Conservation (phyloP, 371 early-diverging fungal species). For the Spraguea lophii region DNA sequence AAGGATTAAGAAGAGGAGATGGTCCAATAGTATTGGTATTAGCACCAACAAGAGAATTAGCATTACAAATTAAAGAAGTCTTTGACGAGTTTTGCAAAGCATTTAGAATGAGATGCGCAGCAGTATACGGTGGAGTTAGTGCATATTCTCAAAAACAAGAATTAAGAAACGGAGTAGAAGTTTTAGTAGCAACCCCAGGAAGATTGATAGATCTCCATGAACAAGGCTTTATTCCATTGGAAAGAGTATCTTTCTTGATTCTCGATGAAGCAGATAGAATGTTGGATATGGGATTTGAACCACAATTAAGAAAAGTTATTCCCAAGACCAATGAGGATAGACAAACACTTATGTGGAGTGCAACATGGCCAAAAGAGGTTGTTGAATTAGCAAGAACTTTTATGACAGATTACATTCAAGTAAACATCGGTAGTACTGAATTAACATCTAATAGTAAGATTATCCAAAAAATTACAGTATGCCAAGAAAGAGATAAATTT, state of each 20-base stretch:
- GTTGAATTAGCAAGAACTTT: constrained; percentile 71
- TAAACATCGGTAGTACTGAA: constrained; percentile 87
- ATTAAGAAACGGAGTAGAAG: constrained; percentile 68
- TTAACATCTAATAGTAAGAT: constrained; percentile 87
- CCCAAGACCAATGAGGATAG: constrained; percentile 85
- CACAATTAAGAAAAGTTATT: constrained; percentile 89
- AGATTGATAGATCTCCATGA: constrained; percentile 76
- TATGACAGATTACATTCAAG: constrained; percentile 81
- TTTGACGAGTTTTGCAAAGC: constrained; percentile 37
- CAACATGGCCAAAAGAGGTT: constrained; percentile 96
- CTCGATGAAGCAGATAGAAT: constrained; percentile 95
- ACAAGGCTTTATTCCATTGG: constrained; percentile 59
- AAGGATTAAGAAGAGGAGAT: constrained; percentile 70
- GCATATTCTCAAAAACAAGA: constrained; percentile 77
- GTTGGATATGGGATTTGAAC: constrained; percentile 98
- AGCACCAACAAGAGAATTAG: constrained; percentile 94
- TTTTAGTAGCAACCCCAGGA: constrained; percentile 95
- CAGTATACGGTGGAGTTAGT: constrained; percentile 73
- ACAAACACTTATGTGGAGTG: constrained; percentile 98
- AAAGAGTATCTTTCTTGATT: constrained; percentile 82
- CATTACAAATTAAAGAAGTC: constrained; percentile 49
- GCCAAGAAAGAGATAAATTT: constrained; percentile 67
- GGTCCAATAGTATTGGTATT: constrained; percentile 87
- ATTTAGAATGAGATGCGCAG: constrained; percentile 67
- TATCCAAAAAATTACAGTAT: constrained; percentile 75